phyloP scores from a whole-genome alignment of 2,329 filamentous ascomycete genomes.

The Beauveria pseudobassiana region DNA sequence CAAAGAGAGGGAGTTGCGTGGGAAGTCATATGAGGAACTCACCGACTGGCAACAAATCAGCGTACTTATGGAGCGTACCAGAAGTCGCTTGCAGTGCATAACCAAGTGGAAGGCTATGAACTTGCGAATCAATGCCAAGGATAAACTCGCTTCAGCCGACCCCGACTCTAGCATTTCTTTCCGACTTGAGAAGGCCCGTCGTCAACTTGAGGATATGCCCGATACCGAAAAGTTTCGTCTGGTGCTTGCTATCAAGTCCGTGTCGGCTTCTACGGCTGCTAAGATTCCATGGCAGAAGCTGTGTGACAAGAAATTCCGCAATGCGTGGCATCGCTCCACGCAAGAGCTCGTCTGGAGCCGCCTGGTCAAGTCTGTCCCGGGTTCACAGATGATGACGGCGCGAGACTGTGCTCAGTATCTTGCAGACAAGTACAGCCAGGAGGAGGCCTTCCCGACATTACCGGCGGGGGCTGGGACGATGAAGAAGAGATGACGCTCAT shows the following conservation, averaged over 20 bases:
- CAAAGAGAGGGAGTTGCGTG: conserved; percentile 19
- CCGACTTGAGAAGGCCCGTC: conserved; percentile 34
- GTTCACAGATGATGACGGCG: conserved; percentile 23
- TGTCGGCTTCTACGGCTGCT: conserved; percentile 23
- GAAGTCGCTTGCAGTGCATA: conserved; percentile 60
- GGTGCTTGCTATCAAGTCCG: conserved; percentile 35
- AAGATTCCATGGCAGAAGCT: conserved; percentile 44
- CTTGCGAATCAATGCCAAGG: conserved; percentile 25
- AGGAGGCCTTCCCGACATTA: conserved; percentile 26
- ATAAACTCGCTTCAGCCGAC: conserved; percentile 24
- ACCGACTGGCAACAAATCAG: conserved; percentile 62
- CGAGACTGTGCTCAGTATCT: conserved; percentile 29
- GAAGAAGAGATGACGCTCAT: conserved; percentile 26
- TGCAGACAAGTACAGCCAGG: conserved; percentile 26
- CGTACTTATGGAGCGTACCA: conserved; percentile 50
- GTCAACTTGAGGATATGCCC: conserved; percentile 34
- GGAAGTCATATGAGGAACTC: conserved; percentile 41
- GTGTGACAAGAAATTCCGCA: conserved; percentile 32
- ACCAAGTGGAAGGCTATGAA: conserved; percentile 55
- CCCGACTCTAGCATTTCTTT: conserved; percentile 32
- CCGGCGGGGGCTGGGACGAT: conserved; percentile 23
- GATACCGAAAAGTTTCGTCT: conserved; percentile 37
- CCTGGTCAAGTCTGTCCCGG: conserved; percentile 27
- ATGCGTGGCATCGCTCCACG: conserved; percentile 29
- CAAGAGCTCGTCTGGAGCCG: conserved; percentile 34